Conservation (phyloP, 2,329 filamentous ascomycete species). For the Penicillium glabrum region DNA sequence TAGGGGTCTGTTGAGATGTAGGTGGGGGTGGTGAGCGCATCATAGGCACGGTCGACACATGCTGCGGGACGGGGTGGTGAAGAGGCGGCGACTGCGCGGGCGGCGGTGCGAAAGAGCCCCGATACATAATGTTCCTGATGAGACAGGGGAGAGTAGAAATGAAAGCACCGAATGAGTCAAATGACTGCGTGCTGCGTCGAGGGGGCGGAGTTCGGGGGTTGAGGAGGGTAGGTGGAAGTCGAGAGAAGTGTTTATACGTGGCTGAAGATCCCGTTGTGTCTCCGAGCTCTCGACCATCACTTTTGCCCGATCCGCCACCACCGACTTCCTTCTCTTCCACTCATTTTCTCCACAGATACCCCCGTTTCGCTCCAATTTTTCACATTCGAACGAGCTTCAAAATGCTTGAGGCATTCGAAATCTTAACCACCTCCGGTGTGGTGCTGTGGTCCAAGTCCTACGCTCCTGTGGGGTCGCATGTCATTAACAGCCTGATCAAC, state of each 20-base stretch:
- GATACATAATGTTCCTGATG: conserved; percentile 66
- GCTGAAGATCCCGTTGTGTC: conserved; percentile 29
- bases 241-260: conserved; percentile 33
- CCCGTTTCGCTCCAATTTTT: conserved; percentile 3
- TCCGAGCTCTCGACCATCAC: conserved; percentile 22
- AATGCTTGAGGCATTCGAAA: conserved; percentile 97
- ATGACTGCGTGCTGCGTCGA: conserved; percentile 15
- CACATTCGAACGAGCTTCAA: conserved; percentile 1
- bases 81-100: conserved; percentile 81
- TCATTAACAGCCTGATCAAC: conserved; percentile 92
- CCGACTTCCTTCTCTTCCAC: conserved; percentile 21
- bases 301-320: conserved; percentile 23
- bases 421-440: conserved; percentile 91
- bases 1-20: conserved; percentile 68
- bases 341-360: not conserved
- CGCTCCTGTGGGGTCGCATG: conserved; percentile 71
- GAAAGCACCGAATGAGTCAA: conserved; percentile 2
- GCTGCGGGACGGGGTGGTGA: conserved; percentile 95
- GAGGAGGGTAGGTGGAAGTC: conserved; percentile 7
- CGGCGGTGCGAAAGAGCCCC: conserved; percentile 74
- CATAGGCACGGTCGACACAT: conserved; percentile 97
- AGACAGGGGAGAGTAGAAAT: conserved; percentile 9
- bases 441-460: conserved; percentile 94
- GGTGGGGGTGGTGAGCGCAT: conserved; percentile 87
- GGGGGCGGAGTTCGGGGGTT: conserved; percentile 10